A percentile compares a stretch with the other conserved stretches of the same genome.
These are phyloP conservation scores for Naematelia aurantialba DNA, from an alignment of 768 basidiomycete species.

Conservation along the genomic window DNA sequence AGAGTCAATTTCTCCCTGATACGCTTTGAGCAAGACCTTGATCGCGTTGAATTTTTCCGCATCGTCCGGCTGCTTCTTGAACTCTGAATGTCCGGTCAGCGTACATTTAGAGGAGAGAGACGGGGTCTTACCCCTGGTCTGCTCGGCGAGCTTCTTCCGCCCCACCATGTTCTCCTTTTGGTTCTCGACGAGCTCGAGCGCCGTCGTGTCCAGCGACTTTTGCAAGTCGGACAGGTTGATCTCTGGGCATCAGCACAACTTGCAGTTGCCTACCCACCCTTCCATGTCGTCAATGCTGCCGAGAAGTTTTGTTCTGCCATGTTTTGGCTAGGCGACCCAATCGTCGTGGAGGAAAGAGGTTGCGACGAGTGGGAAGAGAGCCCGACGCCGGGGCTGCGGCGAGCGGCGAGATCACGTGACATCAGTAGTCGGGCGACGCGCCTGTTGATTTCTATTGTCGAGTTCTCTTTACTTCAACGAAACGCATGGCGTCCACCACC, in stretches of 20 bases:
- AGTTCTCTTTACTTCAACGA: constrained; percentile 52
- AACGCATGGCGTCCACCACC: constrained; percentile 9
- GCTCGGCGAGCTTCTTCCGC: constrained; percentile 88
- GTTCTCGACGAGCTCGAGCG: constrained; percentile 93
- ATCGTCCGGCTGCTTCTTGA: constrained; percentile 85
- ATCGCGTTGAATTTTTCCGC: constrained; percentile 79
- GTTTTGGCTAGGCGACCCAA: background rate
- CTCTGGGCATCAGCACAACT: constrained; percentile 54
- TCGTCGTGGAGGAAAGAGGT: background rate
- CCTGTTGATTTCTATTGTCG: constrained; percentile 55
- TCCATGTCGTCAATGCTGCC: constrained; percentile 88
- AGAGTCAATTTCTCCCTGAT: constrained; percentile 93
- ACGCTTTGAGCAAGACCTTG: constrained; percentile 89
- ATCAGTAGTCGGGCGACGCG: too few relatives aligned
- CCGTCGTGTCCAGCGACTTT: constrained; percentile 86
- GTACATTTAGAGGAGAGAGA: background rate
- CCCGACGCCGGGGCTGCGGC: too few relatives aligned
- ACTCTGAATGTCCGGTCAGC: constrained; percentile 62
- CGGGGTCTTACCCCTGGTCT: constrained; percentile 78
- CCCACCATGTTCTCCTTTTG: constrained; percentile 96
- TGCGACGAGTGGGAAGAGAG: background rate
- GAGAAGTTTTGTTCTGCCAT: constrained; percentile 77
- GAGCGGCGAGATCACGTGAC: background rate
- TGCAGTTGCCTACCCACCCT: constrained; percentile 57
- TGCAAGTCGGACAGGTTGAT: constrained; percentile 87